These are phyloP conservation scores for Handroanthus guayacan DNA, from an alignment of 257 asterid species.

Conservation along the genomic window DNA sequence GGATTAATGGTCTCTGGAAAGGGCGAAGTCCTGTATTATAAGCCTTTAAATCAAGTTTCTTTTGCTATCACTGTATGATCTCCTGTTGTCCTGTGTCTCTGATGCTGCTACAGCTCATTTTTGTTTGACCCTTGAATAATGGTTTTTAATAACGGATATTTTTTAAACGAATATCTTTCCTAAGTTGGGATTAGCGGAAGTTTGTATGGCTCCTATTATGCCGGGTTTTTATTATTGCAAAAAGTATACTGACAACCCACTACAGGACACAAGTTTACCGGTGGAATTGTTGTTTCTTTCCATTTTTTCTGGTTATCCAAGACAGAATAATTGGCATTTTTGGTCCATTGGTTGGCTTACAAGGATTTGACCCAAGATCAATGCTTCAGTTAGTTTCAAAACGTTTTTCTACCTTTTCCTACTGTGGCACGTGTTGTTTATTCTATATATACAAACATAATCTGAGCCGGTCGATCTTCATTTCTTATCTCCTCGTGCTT, in stretches of 20 bases:
- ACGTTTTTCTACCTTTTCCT: not conserved
- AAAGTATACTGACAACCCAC: not conserved
- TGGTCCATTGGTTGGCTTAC: conserved; percentile 12
- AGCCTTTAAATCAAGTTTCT: conserved; percentile 2
- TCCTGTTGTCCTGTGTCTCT: not conserved
- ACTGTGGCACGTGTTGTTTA: not conserved
- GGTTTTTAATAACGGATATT: no score
- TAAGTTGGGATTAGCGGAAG: no score
- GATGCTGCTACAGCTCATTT: no score
- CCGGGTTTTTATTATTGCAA: not conserved
- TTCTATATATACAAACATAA: not conserved
- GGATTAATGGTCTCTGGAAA: not conserved
- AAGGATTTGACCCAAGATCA: not conserved
- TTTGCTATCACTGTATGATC: not conserved
- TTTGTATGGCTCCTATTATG: not conserved
- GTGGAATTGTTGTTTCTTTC: conserved; percentile 3
- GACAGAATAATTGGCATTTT: conserved; percentile 2
- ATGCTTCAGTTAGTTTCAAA: not conserved
- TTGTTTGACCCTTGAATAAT: no score
- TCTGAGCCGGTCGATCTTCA: not conserved
- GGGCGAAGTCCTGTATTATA: conserved; percentile 2
- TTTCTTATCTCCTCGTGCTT: conserved; percentile 14
- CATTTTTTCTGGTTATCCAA: not conserved
- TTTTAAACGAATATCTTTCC: no score
- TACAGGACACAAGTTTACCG: not conserved